Conservation (phyloP, 805 yeast species). For the Isabelozyma pseudorhagii region DNA sequence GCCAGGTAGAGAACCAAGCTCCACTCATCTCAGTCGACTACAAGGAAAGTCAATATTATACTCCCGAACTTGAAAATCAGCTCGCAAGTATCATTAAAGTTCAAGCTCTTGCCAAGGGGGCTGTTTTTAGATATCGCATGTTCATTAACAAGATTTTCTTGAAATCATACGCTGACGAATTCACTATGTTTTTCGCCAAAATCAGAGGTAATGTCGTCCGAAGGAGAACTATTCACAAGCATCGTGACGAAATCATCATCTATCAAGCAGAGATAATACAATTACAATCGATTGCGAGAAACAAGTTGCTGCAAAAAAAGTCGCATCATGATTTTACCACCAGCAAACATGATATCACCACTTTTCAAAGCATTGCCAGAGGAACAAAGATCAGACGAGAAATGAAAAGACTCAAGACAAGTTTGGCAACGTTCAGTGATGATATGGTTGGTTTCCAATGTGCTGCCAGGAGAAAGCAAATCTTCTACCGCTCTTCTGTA, state of each 20-base stretch:
- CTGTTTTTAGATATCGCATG: slow-evolving; percentile 58
- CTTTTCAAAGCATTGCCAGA: slow-evolving; percentile 44
- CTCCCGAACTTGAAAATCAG: slow-evolving; percentile 13
- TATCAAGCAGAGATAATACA: slow-evolving; percentile 29
- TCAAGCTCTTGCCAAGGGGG: slow-evolving; percentile 72
- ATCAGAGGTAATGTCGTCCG: slow-evolving; percentile 48
- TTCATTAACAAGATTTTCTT: slow-evolving; percentile 63
- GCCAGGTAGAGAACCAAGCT: neutral
- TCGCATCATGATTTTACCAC: slow-evolving; percentile 5
- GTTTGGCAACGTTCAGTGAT: slow-evolving; percentile 7
- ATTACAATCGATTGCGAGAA: slow-evolving; percentile 39
- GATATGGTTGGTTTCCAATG: slow-evolving; percentile 39
- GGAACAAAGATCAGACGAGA: slow-evolving; percentile 30
- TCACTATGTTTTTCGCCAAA: slow-evolving; percentile 47
- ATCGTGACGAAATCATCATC: slow-evolving; percentile 29
- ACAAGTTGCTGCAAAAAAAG: slow-evolving; percentile 13
- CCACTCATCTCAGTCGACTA: neutral
- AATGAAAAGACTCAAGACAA: slow-evolving; percentile 5
- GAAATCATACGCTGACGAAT: slow-evolving; percentile 51
- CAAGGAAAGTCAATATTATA: slow-evolving; percentile 8
- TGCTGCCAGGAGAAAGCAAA: slow-evolving; percentile 17
- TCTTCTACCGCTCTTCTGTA: slow-evolving; percentile 15
- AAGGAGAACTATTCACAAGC: slow-evolving; percentile 26
- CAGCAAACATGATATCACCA: slow-evolving; percentile 17
- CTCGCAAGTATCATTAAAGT: slow-evolving; percentile 41